phyloP scores from a whole-genome alignment of 371 early-diverging fungal genomes.

The Mortierella sp. region DNA sequence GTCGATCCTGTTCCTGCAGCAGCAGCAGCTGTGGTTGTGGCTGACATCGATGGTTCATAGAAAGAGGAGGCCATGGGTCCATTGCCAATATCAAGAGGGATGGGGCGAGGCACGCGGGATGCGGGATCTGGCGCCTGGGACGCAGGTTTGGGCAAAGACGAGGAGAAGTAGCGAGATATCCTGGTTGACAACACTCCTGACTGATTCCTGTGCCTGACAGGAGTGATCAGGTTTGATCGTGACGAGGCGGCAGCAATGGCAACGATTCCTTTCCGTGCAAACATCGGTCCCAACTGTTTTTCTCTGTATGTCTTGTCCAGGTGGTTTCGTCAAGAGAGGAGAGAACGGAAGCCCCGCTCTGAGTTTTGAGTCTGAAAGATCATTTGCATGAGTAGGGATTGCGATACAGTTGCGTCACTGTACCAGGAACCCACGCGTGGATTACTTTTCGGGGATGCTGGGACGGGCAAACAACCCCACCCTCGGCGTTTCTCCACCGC shows the following conservation, averaged over 20 bases:
- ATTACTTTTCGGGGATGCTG: no score
- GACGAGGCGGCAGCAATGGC: conserved; percentile 4
- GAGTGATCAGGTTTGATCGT: neutral
- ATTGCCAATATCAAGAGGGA: conserved; percentile 52
- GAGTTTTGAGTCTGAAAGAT: no score
- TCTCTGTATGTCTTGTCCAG: no score
- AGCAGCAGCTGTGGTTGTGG: neutral
- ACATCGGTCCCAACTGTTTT: conserved; percentile 1
- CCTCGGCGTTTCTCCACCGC: no score
- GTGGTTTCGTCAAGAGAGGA: no score
- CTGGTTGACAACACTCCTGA: conserved; percentile 8
- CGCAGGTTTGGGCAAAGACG: conserved; percentile 9
- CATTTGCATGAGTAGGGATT: no score
- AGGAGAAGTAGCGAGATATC: conserved; percentile 21
- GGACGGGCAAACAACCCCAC: no score
- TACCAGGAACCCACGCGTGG: no score
- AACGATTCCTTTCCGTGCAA: conserved; percentile 32
- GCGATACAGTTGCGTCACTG: no score
- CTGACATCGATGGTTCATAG: neutral
- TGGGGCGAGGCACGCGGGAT: conserved; percentile 39
- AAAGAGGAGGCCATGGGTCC: conserved; percentile 16
- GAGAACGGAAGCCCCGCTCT: no score
- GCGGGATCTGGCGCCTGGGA: conserved; percentile 7
- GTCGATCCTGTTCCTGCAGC: conserved; percentile 2
- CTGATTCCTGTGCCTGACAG: conserved; percentile 1